These are phyloP conservation scores for Fusarium musae DNA, from an alignment of 2,329 filamentous ascomycete genomes.

Conservation along the genomic window DNA sequence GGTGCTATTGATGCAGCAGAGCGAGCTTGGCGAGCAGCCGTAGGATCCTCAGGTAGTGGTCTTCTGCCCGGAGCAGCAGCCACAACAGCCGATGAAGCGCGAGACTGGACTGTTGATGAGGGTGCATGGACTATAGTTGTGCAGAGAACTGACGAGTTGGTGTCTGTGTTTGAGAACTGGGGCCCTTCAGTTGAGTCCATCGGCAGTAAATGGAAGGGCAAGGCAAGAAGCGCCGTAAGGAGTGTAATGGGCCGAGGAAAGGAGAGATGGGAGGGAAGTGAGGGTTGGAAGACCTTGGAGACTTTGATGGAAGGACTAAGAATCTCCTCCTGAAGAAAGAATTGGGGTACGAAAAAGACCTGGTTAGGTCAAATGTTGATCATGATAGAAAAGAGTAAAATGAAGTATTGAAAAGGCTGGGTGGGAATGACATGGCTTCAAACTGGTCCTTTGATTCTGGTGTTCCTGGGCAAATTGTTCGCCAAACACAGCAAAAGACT, in stretches of 20 bases:
- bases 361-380: constrained; percentile 2
- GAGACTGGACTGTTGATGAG: constrained; percentile 63
- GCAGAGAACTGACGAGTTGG: constrained; percentile 81
- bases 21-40: constrained; percentile 85
- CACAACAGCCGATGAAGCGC: constrained; percentile 46
- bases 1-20: constrained; percentile 86
- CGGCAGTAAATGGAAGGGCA: constrained; percentile 86
- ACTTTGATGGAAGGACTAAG: constrained; percentile 66
- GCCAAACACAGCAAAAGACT: neutral
- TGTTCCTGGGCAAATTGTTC: neutral
- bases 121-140: constrained; percentile 79
- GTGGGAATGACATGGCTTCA: neutral
- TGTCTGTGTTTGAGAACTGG: constrained; percentile 85
- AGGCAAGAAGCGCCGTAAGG: constrained; percentile 84
- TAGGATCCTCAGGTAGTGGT: constrained; percentile 60
- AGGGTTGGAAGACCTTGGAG: constrained; percentile 72
- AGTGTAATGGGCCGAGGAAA: constrained; percentile 85
- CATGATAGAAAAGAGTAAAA: constrained; percentile 13
- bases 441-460: neutral
- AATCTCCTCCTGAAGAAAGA: constrained; percentile 34
- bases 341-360: neutral
- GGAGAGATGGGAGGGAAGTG: constrained; percentile 82
- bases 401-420: neutral
- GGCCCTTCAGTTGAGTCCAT: constrained; percentile 73
- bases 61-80: constrained; percentile 56